Evolutionary conservation across 2,329 filamentous ascomycete genomes (phyloP), one percentile per base, ranked within the genome.

Genomic region (Scedosporium aurantiacum): DNA sequence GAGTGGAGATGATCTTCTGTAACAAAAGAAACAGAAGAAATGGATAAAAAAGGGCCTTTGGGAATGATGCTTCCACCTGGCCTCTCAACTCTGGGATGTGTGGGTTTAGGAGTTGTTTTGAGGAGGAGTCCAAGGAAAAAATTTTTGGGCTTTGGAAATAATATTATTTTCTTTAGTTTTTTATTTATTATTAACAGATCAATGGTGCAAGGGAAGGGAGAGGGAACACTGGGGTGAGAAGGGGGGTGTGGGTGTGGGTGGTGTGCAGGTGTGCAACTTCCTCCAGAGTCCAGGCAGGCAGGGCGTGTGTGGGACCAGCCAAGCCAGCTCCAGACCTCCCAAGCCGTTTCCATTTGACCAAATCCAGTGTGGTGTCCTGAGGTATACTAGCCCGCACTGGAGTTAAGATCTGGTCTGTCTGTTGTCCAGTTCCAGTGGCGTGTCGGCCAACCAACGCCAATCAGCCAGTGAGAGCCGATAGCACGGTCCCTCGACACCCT

Each of bases 1-100:
- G 65, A 65, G 62, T 63, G 62, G 64, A 64, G 63, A 66, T 64
- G 59, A 56, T 66, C 65, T 66, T 67, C 65, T 63, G 65, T 61
- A 61, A 45, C 62, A 45, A 37, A 64, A 63, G 60, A 45, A 56
- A 65, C 65, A 66, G 64, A 67, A 66, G 64, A 66, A 65, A 65
- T 63, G 55, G 63, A 60, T 60, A 60, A 62, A 63, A 58, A 60
- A 61, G 61, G 63, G 61, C 63, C 62, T 60, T 60, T 60, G 65
- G 63, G 60, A 61, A 65, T 55, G 37, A 65, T 61, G 40, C 32
- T 55, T 57, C 60, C 52, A 32, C 60, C 60, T 61, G 40, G 37
- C 21, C 60, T 47, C 27, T 27, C 57, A 47, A 57, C 63, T 63
- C 59, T 59, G 58, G 62, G 32, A 62, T 66, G 63, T 66, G 61